Evolutionary conservation across 352 stramenopile genomes (phyloP).

Genomic region (Pythium aphanidermatum): DNA sequence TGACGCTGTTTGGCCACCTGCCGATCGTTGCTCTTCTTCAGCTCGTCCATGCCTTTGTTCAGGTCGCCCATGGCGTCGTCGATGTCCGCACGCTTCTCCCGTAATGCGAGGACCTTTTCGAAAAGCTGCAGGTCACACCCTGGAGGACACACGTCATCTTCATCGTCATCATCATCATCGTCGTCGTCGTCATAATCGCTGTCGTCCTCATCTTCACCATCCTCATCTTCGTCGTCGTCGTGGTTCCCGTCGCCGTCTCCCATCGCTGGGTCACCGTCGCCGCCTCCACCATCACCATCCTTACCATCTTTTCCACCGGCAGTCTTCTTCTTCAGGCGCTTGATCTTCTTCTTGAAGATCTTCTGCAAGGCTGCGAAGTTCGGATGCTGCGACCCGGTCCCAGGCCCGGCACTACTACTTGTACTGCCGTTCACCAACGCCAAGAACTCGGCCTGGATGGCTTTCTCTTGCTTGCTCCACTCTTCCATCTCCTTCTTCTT

Average conservation of each 20-base stretch:
- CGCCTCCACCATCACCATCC: constrained; percentile 24
- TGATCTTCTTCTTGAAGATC: constrained; percentile 91
- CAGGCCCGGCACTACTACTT: constrained; percentile 24
- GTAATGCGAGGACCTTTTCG: constrained; percentile 88
- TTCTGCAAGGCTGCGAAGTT: constrained; percentile 76
- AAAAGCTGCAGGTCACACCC: constrained; percentile 89
- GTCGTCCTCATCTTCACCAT: constrained; percentile 64
- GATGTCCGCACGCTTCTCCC: constrained; percentile 88
- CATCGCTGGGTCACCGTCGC: constrained; percentile 16
- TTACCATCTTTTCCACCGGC: constrained; percentile 24
- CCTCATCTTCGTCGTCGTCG: constrained; percentile 70
- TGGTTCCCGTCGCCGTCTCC: constrained; percentile 22
- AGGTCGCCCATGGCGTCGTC: constrained; percentile 88
- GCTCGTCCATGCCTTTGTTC: constrained; percentile 82
- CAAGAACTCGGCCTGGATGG: constrained; percentile 66
- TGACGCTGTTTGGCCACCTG: constrained; percentile 78
- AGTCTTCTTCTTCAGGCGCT: constrained; percentile 81
- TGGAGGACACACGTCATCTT: constrained; percentile 87
- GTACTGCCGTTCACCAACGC: constrained; percentile 56
- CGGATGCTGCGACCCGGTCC: constrained; percentile 39
- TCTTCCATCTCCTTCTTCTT: constrained; percentile 84
- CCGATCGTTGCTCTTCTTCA: constrained; percentile 82
- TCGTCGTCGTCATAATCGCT: constrained; percentile 85
- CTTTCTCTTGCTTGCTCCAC: constrained; percentile 53
- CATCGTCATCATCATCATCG: constrained; percentile 88